Conservation (phyloP, 129 eudicot genomes). For the Helichrysum umbraculigerum region DNA sequence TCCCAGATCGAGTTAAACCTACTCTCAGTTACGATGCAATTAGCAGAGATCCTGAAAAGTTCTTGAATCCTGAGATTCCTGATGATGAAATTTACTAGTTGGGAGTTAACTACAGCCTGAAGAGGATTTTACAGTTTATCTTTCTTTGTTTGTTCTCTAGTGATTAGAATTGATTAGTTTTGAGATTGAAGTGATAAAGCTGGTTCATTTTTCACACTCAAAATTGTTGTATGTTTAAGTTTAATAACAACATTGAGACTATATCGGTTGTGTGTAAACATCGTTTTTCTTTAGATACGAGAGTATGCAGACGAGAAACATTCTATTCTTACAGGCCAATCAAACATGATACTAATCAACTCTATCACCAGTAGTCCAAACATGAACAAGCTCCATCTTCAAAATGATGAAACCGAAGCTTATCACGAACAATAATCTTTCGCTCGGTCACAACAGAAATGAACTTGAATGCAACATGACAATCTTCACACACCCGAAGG, state of each 20-base stretch:
- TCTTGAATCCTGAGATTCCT: slow-evolving; percentile 76
- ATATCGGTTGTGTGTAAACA: background rate
- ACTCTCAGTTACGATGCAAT: slow-evolving; percentile 51
- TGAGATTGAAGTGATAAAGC: slow-evolving; percentile 19
- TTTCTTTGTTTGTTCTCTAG: slow-evolving; percentile 23
- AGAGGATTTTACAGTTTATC: slow-evolving; percentile 13
- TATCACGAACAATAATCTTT: slow-evolving; percentile 65
- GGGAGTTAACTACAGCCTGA: slow-evolving; percentile 1
- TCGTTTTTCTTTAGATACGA: background rate
- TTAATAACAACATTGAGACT: slow-evolving; percentile 26
- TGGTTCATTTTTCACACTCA: slow-evolving; percentile 21
- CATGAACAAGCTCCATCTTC: slow-evolving; percentile 59
- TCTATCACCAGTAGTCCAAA: slow-evolving; percentile 53
- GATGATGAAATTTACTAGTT: slow-evolving; percentile 91
- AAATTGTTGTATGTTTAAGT: slow-evolving; percentile 39
- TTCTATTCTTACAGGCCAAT: background rate
- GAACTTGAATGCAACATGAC: slow-evolving; percentile 57
- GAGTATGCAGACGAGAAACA: background rate
- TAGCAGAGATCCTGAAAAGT: slow-evolving; percentile 57
- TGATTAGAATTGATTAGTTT: slow-evolving; percentile 20
- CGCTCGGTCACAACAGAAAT: slow-evolving; percentile 43
- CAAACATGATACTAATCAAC: background rate
- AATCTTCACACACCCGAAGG: slow-evolving; percentile 73
- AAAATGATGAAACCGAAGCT: slow-evolving; percentile 73
- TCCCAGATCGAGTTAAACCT: slow-evolving; percentile 73